Base-by-base conservation (phyloP, 305 asterid species). In the Stenogyne calaminthoides region DNA sequence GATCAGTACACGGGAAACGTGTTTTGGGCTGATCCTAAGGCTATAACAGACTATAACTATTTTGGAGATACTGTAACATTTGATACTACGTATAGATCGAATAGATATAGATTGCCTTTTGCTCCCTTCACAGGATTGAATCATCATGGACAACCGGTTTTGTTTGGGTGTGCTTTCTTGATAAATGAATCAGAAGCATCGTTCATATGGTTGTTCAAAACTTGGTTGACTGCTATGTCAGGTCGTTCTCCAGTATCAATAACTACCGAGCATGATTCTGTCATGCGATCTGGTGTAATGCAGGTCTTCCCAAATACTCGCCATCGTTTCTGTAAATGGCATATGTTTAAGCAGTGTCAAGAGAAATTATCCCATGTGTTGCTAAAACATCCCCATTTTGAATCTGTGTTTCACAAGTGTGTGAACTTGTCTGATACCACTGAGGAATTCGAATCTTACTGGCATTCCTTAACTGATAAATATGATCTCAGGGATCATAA, bases 61-160 rank as follows among this genome's bases (percentile, higher is more conserved):
- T 88, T 88, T 73, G 95, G 95, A 72, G 95, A 88, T 69, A 87
- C 95, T 4, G 89, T 88, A 67, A 80, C 89, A 19, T 84, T 88
- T 22, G 95, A 88, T 55, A 88, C 95, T 49, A 86, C 95, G 8
- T 88, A 86, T 71, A 82, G 95, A 78, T 86, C 91, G 6, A 87
- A 86, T 69, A 81, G 91, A 77, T 88, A 87, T 62, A 75, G 89
- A 76, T 76, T 88, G 73, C 95, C 95, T 10, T 88, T 87, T 79
- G 89, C 81, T 6, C 89, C 95, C 58, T 85, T 88, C 77, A 85
- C 91, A 3, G 95, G 95, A 34, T 71, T 88, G 86, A 88, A 88
- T 71, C 90, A 88, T 83, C 95, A 88, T 25, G 89, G 91, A 8
- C 91, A 85, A 19, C 91, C 95, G 9, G 90, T 88, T 55, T 71